Evolutionary conservation across 2,329 filamentous ascomycete species (phyloP).

Genomic region (Colletotrichum melonis): DNA sequence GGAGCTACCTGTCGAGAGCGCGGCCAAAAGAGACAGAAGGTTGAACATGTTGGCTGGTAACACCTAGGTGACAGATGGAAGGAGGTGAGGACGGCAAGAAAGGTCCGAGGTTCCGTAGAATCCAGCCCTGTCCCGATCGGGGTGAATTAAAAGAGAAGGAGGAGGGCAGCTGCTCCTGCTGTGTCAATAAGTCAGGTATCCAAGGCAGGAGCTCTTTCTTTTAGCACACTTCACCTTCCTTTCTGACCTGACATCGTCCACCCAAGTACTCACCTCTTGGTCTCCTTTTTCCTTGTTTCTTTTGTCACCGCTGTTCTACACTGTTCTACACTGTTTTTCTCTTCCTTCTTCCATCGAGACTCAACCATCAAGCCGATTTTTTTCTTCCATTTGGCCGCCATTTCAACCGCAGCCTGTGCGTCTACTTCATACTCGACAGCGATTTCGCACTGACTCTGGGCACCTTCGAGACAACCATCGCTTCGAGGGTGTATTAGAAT

Average conservation of each 20-base stretch:
- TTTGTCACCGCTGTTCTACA: not conserved
- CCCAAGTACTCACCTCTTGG: not conserved
- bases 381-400: not conserved
- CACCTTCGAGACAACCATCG: no score
- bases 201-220: not conserved
- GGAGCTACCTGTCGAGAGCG: not conserved
- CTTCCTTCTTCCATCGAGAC: rapidly evolving
- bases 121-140: no score
- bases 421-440: not conserved
- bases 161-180: not conserved
- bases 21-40: not conserved
- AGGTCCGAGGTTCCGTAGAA: not conserved
- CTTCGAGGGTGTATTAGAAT: not conserved
- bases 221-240: not conserved
- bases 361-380: not conserved
- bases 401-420: no score
- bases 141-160: not conserved
- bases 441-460: not conserved
- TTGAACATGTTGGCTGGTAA: not conserved
- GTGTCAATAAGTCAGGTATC: not conserved
- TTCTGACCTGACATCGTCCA: not conserved
- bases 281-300: not conserved
- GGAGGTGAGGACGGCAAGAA: not conserved
- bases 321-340: not conserved
- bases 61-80: not conserved